Conservation (phyloP, 495 filamentous ascomycete species). For the Penicillium herquei region DNA sequence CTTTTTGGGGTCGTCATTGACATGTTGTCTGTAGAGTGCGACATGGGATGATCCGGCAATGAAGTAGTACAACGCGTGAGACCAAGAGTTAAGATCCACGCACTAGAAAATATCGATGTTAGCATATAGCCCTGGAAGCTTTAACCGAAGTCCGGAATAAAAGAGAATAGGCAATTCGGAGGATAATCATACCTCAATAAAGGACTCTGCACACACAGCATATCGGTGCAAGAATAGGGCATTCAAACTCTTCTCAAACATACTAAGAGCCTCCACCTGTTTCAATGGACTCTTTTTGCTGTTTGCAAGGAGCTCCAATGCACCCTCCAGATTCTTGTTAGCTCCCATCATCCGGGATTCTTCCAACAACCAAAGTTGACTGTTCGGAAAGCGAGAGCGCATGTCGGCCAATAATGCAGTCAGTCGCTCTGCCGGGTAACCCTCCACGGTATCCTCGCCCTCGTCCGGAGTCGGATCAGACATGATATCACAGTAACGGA, state of each 20-base stretch:
- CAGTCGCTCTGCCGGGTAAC: slow-evolving; percentile 72
- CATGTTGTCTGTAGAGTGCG: slow-evolving; percentile 69
- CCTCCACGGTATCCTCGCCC: slow-evolving; percentile 54
- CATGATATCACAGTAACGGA: slow-evolving; percentile 85
- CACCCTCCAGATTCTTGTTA: slow-evolving; percentile 63
- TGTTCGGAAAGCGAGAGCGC: slow-evolving; percentile 75
- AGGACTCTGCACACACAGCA: slow-evolving; percentile 66
- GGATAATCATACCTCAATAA: slow-evolving; percentile 52
- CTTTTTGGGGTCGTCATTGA: slow-evolving; percentile 43
- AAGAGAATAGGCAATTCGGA: not conserved
- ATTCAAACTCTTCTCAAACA: slow-evolving; percentile 81
- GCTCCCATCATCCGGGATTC: slow-evolving; percentile 77
- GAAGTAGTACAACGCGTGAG: slow-evolving; percentile 85
- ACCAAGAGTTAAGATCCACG: slow-evolving; percentile 87
- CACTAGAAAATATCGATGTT: slow-evolving; percentile 42
- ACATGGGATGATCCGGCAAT: slow-evolving; percentile 76
- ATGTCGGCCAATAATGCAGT: slow-evolving; percentile 67
- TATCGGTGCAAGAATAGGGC: slow-evolving; percentile 78
- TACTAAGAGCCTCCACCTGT: slow-evolving; percentile 75
- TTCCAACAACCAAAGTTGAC: slow-evolving; percentile 84
- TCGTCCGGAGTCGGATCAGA: slow-evolving; percentile 53
- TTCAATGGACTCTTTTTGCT: slow-evolving; percentile 71
- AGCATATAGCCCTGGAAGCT: no score
- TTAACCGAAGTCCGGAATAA: no score
- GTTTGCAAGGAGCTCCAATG: slow-evolving; percentile 60